A percentile compares a stretch with the other conserved stretches of the same genome.
Evolutionary conservation across 1,284 basidiomycete genomes (phyloP).

Genomic region (Apiotrichum veenhuisii): DNA sequence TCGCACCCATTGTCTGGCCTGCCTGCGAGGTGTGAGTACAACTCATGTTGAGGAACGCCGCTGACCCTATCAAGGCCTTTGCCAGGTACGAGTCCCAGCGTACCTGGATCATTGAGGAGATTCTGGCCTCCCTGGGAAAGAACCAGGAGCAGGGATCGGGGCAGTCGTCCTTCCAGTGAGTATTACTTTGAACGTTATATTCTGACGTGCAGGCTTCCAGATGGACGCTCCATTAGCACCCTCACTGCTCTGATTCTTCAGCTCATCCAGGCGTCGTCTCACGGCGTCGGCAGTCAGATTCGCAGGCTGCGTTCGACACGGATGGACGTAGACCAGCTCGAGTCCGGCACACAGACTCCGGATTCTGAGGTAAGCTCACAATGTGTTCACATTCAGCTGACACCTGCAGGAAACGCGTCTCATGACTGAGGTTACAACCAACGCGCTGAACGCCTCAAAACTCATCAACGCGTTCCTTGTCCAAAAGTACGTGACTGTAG

Average conservation of each 20-base stretch:
- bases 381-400: background rate
- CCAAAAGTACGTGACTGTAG: constrained; percentile 57
- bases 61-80: constrained; percentile 62
- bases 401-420: background rate
- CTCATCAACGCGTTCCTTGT: constrained; percentile 80
- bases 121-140: constrained; percentile 80
- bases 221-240: constrained; percentile 73
- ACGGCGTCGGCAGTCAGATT: constrained; percentile 57
- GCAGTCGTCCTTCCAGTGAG: constrained; percentile 77
- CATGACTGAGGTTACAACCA: constrained; percentile 53
- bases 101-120: constrained; percentile 94
- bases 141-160: constrained; percentile 83
- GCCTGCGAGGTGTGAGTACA: constrained; percentile 71
- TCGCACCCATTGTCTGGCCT: constrained; percentile 71
- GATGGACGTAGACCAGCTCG: constrained; percentile 54
- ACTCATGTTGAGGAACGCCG: background rate
- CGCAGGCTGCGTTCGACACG: constrained; percentile 55
- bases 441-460: constrained; percentile 74
- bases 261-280: constrained; percentile 88
- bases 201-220: constrained; percentile 41
- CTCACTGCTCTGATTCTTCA: constrained; percentile 88
- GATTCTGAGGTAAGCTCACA: background rate
- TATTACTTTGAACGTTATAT: background rate
- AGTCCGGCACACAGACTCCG: background rate
- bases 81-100: constrained; percentile 83